Conservation (phyloP, 192 early-diverging fungal genomes). For the Cladochytrium replicatum region DNA sequence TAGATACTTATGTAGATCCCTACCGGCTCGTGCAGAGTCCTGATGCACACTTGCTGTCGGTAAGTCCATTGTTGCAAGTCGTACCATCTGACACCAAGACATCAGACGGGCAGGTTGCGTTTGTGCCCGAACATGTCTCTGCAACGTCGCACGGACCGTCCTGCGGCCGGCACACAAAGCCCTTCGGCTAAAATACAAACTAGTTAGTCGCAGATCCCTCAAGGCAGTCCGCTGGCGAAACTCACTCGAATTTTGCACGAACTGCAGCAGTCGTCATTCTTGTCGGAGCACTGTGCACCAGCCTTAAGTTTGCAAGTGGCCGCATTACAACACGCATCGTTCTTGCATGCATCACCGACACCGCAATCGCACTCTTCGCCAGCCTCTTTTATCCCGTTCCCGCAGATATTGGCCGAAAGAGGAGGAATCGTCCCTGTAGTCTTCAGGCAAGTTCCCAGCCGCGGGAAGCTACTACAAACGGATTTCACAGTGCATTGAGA, state of each 20-base stretch:
- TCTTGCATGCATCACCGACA: slow-evolving; percentile 51
- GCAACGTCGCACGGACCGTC: slow-evolving; percentile 70
- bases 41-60: slow-evolving; percentile 22
- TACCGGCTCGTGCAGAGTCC: slow-evolving; percentile 35
- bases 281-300: slow-evolving; percentile 68
- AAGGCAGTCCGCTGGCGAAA: too few relatives aligned
- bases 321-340: slow-evolving; percentile 73
- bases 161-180: slow-evolving; percentile 60
- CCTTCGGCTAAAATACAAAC: slow-evolving; percentile 23
- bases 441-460: slow-evolving; percentile 18
- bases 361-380: slow-evolving; percentile 90
- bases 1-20: background rate
- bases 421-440: slow-evolving; percentile 20
- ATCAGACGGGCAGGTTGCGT: slow-evolving; percentile 62
- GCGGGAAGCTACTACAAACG: slow-evolving; percentile 19
- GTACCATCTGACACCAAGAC: slow-evolving; percentile 53
- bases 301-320: slow-evolving; percentile 68
- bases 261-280: slow-evolving; percentile 75
- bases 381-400: slow-evolving; percentile 81
- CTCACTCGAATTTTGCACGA: too few relatives aligned
- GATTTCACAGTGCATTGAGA: slow-evolving; percentile 26
- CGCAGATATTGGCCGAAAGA: slow-evolving; percentile 64
- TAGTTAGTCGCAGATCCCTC: too few relatives aligned
- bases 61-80: slow-evolving; percentile 34
- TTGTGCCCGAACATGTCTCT: slow-evolving; percentile 64